Evolutionary conservation across 225 moss, liverwort and hornwort genomes (phyloP), one percentile per base, ranked within the genome.

Genomic region (Anthoceros angustus): DNA sequence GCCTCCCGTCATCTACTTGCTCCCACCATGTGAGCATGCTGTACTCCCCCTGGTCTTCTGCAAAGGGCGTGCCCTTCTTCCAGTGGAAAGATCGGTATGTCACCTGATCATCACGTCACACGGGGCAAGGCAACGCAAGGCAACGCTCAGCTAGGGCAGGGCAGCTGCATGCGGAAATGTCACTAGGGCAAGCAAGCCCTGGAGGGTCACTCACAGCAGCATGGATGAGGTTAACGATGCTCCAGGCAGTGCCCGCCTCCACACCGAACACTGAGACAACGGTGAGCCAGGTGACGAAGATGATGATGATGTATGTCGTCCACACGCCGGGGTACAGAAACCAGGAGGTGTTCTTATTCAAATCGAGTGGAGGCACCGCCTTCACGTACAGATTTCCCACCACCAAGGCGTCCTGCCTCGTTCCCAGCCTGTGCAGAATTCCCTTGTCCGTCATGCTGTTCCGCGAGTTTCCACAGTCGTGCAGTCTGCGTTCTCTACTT

Each of bases 341-440:
- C 95, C 95, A 95, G 23, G 91, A 91, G 0, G 94, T 95, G n/a
- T 95, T 95, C 86, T 95, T 95, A 74, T 95, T 95, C 32, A 85
- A 88, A n/a, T 95, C 94, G 40, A 90, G 91, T 66, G 94, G 94
- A 60, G 88, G 86, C 39, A 95, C 85, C 65, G 90, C 85, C 73
- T 95, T 95, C 42, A 95, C 94, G 41, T 95, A 95, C 55, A 88
- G 77, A 66, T 85, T 81, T 12, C 78, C 71, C 8, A 75, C 94
- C 21, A 50, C 20, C 49, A 50, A 16, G 14, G 55, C 55, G 14
- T 55, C 55, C 55, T 55, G 55, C 55, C 55, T 15, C n/a, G n/a
- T 55, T 55, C 14, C n/a, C n/a, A 55, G 55, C 55, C 55, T 55
- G 55, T 55, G 55, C 14, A 55, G 8, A 23, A 55, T 32, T 32